Evolutionary conservation across 352 stramenopile genomes (phyloP).

Genomic region (Pythium brassicae): DNA sequence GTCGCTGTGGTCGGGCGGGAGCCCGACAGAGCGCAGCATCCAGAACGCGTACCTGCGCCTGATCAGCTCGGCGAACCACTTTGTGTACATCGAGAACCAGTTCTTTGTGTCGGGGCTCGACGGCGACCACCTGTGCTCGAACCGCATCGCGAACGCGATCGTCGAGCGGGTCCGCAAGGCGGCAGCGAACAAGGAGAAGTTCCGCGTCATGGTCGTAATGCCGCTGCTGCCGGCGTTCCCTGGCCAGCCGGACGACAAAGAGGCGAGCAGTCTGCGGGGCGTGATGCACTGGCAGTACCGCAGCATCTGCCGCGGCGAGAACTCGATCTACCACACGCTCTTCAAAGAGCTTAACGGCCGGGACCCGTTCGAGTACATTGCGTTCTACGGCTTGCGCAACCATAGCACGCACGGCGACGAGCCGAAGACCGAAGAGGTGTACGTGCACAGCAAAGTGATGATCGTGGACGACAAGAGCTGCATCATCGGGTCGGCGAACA

Average conservation of each 20-base stretch:
- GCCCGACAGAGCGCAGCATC: conserved; percentile 83
- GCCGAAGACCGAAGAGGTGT: conserved; percentile 72
- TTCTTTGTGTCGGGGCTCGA: conserved; percentile 87
- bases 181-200: conserved; percentile 76
- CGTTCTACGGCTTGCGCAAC: conserved; percentile 78
- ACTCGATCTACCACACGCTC: conserved; percentile 80
- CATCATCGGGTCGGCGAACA: conserved; percentile 85
- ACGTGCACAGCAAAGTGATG: conserved; percentile 91
- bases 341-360: conserved; percentile 61
- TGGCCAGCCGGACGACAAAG: conserved; percentile 73
- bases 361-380: conserved; percentile 86
- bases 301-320: conserved; percentile 74
- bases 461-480: conserved; percentile 77
- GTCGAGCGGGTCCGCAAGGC: conserved; percentile 73
- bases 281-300: conserved; percentile 89
- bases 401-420: conserved; percentile 31
- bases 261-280: conserved; percentile 72
- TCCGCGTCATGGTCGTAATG: conserved; percentile 85
- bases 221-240: conserved; percentile 80
- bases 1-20: conserved; percentile 78
- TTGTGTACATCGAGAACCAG: conserved; percentile 93
- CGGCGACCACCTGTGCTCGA: conserved; percentile 72
- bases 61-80: conserved; percentile 83
- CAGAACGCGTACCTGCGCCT: conserved; percentile 88
- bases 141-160: conserved; percentile 79